Percentiles rank a stretch among this genome's conserved stretches.
phyloP scores from a whole-genome alignment of 1,284 basidiomycete genomes.

The Inonotus obliquus region DNA sequence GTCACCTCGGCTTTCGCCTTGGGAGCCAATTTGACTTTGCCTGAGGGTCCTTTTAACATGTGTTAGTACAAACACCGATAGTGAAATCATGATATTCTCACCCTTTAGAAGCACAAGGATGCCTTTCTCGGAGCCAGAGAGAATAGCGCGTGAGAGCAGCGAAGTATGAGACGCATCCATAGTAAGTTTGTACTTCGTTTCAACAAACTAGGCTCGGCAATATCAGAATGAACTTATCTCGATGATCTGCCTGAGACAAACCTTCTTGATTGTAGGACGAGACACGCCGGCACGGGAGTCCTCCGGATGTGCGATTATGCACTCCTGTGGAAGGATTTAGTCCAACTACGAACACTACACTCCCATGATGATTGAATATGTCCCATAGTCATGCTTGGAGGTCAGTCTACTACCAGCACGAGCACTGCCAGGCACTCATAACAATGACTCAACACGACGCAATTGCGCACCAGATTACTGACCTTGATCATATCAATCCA shows the following conservation, averaged over 20 bases:
- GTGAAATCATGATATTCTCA: neutral
- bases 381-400: neutral
- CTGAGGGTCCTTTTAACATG: constrained; percentile 43
- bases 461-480: constrained; percentile 11
- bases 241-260: constrained; percentile 21
- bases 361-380: neutral
- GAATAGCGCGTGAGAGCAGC: constrained; percentile 71
- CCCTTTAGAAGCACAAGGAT: constrained; percentile 67
- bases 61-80: constrained; percentile 6
- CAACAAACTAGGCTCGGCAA: constrained; percentile 52
- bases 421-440: neutral
- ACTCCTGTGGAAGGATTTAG: constrained; percentile 43
- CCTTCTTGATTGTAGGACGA: constrained; percentile 78
- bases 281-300: constrained; percentile 72
- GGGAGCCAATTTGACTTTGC: constrained; percentile 68
- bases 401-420: neutral
- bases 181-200: constrained; percentile 65
- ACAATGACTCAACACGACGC: neutral
- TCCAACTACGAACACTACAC: neutral
- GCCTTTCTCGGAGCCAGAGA: constrained; percentile 56
- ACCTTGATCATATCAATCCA: constrained; percentile 64
- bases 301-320: constrained; percentile 60
- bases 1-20: constrained; percentile 46
- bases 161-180: constrained; percentile 51
- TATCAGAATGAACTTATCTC: neutral